phyloP scores from a whole-genome alignment of 495 filamentous ascomycete genomes.

The Aspergillus haitiensis region DNA sequence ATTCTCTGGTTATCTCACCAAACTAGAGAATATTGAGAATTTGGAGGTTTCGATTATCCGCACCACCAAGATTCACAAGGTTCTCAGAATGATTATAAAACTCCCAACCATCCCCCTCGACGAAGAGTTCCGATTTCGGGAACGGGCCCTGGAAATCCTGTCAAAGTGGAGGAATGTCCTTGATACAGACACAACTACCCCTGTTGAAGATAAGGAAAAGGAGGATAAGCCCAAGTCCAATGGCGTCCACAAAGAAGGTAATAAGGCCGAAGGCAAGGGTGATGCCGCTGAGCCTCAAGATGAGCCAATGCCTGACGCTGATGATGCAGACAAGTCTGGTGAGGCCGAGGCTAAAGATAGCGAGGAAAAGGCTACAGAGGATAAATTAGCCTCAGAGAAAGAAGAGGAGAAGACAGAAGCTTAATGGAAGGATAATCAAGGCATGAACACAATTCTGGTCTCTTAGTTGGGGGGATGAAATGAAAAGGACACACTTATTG shows the following conservation, averaged over 20 bases:
- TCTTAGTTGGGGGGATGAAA: neutral
- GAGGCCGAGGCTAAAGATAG: conserved; percentile 27
- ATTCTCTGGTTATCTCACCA: conserved; percentile 77
- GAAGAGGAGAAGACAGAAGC: conserved; percentile 27
- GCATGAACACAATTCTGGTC: too few species aligned
- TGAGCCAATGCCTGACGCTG: conserved; percentile 40
- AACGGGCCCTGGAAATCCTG: conserved; percentile 69
- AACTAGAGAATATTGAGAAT: conserved; percentile 75
- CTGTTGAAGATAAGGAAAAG: conserved; percentile 43
- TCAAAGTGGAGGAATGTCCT: conserved; percentile 81
- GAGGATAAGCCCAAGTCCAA: conserved; percentile 50
- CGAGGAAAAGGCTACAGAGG: conserved; percentile 24
- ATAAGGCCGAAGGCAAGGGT: conserved; percentile 42
- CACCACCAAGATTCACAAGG: conserved; percentile 90
- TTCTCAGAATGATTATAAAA: conserved; percentile 87
- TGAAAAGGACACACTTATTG: neutral
- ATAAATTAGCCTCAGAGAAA: conserved; percentile 24
- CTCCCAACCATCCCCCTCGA: conserved; percentile 77
- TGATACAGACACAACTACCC: conserved; percentile 52
- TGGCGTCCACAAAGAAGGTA: conserved; percentile 52
- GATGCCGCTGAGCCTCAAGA: conserved; percentile 41
- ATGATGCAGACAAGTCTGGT: conserved; percentile 29
- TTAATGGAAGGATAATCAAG: conserved; percentile 10
- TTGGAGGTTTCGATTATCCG: conserved; percentile 84
- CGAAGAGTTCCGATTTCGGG: conserved; percentile 80